These are phyloP conservation scores for Xerocomellus chrysenteron DNA, from an alignment of 768 basidiomycete species.

Conservation along the genomic window DNA sequence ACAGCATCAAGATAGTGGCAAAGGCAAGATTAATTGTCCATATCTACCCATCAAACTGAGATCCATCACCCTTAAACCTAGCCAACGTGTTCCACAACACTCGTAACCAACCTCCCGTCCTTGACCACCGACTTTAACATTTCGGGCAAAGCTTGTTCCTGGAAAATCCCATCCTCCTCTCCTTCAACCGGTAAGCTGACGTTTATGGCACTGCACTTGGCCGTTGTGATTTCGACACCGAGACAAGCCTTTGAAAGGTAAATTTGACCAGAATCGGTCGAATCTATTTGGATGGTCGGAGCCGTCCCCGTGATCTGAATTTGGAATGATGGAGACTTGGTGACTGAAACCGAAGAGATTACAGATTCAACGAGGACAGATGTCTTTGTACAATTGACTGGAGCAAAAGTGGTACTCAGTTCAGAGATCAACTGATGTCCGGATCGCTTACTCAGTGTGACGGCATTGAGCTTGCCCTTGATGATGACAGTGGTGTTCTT, in stretches of 20 bases:
- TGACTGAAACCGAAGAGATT: constrained; percentile 87
- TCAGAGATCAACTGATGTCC: not conserved
- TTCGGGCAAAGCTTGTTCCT: constrained; percentile 89
- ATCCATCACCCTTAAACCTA: constrained; percentile 25
- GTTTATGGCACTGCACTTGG: constrained; percentile 93
- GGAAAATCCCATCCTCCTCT: constrained; percentile 90
- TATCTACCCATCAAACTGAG: not conserved
- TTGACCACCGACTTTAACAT: constrained; percentile 87
- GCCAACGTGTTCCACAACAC: constrained; percentile 82
- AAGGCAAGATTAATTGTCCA: not conserved
- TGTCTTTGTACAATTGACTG: constrained; percentile 88
- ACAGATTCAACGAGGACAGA: constrained; percentile 88
- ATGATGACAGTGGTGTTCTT: constrained; percentile 81
- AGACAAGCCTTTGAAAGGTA: constrained; percentile 86
- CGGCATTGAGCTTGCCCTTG: constrained; percentile 93
- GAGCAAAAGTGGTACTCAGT: constrained; percentile 2
- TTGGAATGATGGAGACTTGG: constrained; percentile 89
- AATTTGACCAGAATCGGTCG: constrained; percentile 92
- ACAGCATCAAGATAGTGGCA: not conserved
- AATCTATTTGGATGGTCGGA: constrained; percentile 92
- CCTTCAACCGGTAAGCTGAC: constrained; percentile 81
- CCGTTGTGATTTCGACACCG: constrained; percentile 83
- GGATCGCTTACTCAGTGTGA: constrained; percentile 68
- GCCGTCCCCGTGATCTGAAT: constrained; percentile 88
- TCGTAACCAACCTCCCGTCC: constrained; percentile 83